Evolutionary conservation across 305 asterid species (phyloP).

Genomic region (Stenogyne calaminthoides): DNA sequence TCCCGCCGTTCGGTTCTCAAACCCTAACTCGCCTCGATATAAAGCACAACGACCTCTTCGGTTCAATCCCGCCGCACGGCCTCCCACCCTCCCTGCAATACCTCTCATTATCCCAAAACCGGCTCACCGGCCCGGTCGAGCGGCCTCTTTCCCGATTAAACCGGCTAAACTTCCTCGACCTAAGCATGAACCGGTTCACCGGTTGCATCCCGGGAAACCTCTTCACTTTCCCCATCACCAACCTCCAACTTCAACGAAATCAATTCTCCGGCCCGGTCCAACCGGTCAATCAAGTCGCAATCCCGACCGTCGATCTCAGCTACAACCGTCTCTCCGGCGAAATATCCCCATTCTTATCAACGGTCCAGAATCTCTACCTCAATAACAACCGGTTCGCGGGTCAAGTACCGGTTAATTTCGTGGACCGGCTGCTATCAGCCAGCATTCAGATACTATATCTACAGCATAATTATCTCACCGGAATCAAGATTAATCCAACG

Average conservation of each 20-base stretch:
- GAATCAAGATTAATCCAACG: slow-evolving; percentile 77
- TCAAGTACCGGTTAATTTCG: slow-evolving; percentile 67
- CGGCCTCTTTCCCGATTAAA: slow-evolving; percentile 43
- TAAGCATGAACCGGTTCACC: slow-evolving; percentile 73
- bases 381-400: slow-evolving; percentile 93
- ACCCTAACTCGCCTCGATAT: slow-evolving; percentile 75
- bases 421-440: slow-evolving; percentile 70
- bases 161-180: slow-evolving; percentile 66
- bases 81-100: slow-evolving; percentile 75
- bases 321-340: slow-evolving; percentile 70
- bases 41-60: slow-evolving; percentile 73
- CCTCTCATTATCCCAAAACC: slow-evolving; percentile 79
- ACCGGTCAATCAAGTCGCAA: slow-evolving; percentile 54
- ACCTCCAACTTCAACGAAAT: slow-evolving; percentile 81
- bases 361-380: slow-evolving; percentile 70
- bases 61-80: slow-evolving; percentile 49
- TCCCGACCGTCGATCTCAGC: slow-evolving; percentile 81
- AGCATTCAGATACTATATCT: slow-evolving; percentile 60
- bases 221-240: slow-evolving; percentile 65
- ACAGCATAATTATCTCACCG: slow-evolving; percentile 86
- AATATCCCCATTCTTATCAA: slow-evolving; percentile 66
- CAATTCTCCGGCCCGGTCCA: slow-evolving; percentile 63
- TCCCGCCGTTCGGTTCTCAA: slow-evolving; percentile 66
- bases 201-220: slow-evolving; percentile 62
- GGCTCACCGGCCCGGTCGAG: slow-evolving; percentile 70